phyloP scores from a whole-genome alignment of 257 asterid genomes.

The Salvia miltiorrhiza region DNA sequence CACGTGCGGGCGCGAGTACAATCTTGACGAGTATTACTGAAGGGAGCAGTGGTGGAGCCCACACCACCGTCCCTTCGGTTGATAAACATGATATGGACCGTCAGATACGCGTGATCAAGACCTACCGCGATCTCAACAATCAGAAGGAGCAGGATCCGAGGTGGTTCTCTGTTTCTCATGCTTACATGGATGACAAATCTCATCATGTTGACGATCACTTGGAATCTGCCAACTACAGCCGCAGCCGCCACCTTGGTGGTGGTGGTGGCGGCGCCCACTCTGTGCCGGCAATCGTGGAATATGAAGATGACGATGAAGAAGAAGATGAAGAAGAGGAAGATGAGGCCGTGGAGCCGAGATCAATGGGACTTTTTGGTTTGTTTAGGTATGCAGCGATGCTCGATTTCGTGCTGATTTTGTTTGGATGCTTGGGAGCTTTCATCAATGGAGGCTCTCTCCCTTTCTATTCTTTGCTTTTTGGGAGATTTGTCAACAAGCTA shows the following conservation, averaged over 20 bases:
- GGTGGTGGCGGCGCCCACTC: conserved; percentile 7
- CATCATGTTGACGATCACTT: conserved; percentile 9
- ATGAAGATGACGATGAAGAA: neutral
- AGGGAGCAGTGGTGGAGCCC: conserved; percentile 29
- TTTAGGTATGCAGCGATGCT: conserved; percentile 67
- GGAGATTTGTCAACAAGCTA: conserved; percentile 62
- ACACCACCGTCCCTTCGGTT: conserved; percentile 28
- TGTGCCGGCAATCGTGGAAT: neutral
- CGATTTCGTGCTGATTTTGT: conserved; percentile 54
- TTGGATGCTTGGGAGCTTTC: conserved; percentile 76
- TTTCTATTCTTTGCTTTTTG: conserved; percentile 80
- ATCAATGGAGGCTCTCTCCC: conserved; percentile 90
- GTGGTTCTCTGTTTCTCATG: conserved; percentile 52
- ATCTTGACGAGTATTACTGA: conserved; percentile 23
- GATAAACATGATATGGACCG: conserved; percentile 37
- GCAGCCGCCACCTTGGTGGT: conserved; percentile 1
- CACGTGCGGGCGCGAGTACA: conserved; percentile 15
- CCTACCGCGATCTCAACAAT: conserved; percentile 23
- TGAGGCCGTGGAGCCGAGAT: conserved; percentile 31
- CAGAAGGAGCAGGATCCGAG: conserved; percentile 26
- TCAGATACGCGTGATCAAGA: conserved; percentile 34
- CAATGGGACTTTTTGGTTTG: conserved; percentile 55
- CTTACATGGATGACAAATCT: conserved; percentile 24
- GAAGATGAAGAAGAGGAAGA: conserved; percentile 53
- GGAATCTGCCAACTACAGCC: conserved; percentile 17